Conservation (phyloP, 805 yeast genomes). For the Starmerella potacharoeniae region DNA sequence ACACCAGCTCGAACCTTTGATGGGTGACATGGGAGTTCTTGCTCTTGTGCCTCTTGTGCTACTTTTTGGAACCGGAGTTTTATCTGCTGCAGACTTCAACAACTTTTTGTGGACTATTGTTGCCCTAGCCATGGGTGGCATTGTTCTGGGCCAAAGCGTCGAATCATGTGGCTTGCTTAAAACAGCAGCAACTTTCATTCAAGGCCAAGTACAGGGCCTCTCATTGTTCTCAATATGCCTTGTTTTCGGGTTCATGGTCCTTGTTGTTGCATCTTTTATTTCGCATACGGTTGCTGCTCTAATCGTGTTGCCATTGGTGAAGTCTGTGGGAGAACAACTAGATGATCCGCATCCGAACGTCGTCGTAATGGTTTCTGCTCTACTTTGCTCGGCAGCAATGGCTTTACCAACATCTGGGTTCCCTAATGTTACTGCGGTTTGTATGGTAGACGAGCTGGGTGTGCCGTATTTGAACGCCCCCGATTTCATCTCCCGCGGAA, state of each 20-base stretch:
- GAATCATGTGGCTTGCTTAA: constrained; percentile 77
- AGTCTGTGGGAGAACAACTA: constrained; percentile 66
- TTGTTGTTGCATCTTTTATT: constrained; percentile 85
- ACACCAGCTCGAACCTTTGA: constrained; percentile 52
- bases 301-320: constrained; percentile 80
- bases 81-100: constrained; percentile 84
- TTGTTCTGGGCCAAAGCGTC: constrained; percentile 90
- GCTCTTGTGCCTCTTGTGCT: constrained; percentile 81
- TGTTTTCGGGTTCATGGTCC: constrained; percentile 69
- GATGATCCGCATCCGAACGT: constrained; percentile 68
- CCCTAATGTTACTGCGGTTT: constrained; percentile 95
- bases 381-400: constrained; percentile 89
- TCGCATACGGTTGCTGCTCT: constrained; percentile 96
- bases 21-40: constrained; percentile 96
- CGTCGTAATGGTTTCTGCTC: constrained; percentile 51
- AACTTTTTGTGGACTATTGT: constrained; percentile 96
- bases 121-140: constrained; percentile 94
- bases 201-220: constrained; percentile 50
- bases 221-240: constrained; percentile 63
- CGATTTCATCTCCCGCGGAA: constrained; percentile 81
- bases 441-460: constrained; percentile 87
- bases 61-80: constrained; percentile 83
- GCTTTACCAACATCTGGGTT: constrained; percentile 96
- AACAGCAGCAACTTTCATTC: constrained; percentile 64
- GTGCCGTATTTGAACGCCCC: constrained; percentile 78